A percentile compares a stretch with the other conserved stretches of the same genome.
Conservation (phyloP, 441 rosid species). For the Raphanus hybrid region DNA sequence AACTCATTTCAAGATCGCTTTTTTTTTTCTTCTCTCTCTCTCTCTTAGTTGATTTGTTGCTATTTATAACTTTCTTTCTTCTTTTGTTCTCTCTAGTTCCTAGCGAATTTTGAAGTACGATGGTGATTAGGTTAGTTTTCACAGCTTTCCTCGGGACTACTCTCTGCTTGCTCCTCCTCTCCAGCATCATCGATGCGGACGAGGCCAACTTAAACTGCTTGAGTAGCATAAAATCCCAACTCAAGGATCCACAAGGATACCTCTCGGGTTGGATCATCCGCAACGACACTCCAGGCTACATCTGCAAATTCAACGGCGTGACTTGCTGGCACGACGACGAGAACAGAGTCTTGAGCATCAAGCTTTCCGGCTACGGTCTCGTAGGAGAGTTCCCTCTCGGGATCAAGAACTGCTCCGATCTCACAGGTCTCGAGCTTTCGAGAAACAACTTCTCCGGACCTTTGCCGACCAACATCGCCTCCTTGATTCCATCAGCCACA, state of each 20-base stretch:
- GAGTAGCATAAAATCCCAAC: constrained; percentile 37
- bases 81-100: constrained; percentile 9
- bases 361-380: constrained; percentile 66
- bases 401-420: constrained; percentile 48
- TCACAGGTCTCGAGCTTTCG: constrained; percentile 67
- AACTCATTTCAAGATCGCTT: constrained; percentile 26
- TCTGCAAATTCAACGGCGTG: constrained; percentile 70
- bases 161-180: constrained; percentile 43
- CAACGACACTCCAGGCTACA: constrained; percentile 59
- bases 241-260: constrained; percentile 52
- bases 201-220: constrained; percentile 52
- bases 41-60: background rate
- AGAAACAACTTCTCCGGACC: constrained; percentile 60
- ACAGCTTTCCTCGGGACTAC: constrained; percentile 29
- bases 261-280: constrained; percentile 64
- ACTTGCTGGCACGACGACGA: constrained; percentile 91
- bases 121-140: constrained; percentile 30
- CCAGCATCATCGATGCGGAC: constrained; percentile 42
- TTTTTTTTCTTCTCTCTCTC: background rate
- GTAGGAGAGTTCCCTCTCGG: constrained; percentile 67
- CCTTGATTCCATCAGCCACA: constrained; percentile 30
- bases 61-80: background rate
- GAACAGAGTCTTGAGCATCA: constrained; percentile 68
- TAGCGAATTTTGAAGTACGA: constrained; percentile 20
- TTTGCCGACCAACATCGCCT: constrained; percentile 49